Percentiles rank a stretch among this genome's conserved stretches.
Conservation (phyloP, 805 yeast genomes). For the Candida oleophila region DNA sequence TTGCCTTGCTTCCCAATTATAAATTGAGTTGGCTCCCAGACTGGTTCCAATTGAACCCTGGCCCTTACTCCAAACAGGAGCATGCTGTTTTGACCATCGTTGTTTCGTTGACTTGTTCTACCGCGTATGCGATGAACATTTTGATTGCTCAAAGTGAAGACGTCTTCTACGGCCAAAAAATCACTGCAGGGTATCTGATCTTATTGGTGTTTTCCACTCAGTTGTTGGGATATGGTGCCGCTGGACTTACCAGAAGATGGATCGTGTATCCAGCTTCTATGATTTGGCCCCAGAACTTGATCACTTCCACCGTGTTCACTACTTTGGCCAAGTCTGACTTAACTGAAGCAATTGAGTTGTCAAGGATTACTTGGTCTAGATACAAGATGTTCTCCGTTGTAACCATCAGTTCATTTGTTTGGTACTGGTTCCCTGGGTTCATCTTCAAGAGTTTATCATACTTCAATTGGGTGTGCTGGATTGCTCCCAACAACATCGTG, state of each 20-base stretch:
- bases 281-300: conserved; percentile 20
- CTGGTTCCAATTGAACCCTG: conserved; percentile 20
- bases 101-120: conserved; percentile 9
- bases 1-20: neutral
- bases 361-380: conserved; percentile 24
- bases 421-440: conserved; percentile 18
- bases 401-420: conserved; percentile 15
- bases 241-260: conserved; percentile 24
- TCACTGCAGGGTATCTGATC: conserved; percentile 24
- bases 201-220: conserved; percentile 30
- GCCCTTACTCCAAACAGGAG: conserved; percentile 13
- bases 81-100: neutral
- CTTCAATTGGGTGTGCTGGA: conserved; percentile 12
- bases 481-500: conserved; percentile 8
- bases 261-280: conserved; percentile 19
- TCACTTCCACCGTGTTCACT: conserved; percentile 15
- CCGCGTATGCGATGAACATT: conserved; percentile 59
- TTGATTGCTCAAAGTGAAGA: conserved; percentile 45
- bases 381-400: conserved; percentile 46
- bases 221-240: conserved; percentile 25
- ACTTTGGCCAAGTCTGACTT: conserved; percentile 6
- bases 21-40: conserved; percentile 17
- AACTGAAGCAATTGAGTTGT: conserved; percentile 11
- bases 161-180: conserved; percentile 8
- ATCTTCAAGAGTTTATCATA: conserved; percentile 8